Evolutionary conservation across 2,329 filamentous ascomycete genomes (phyloP), one percentile per base, ranked within the genome.

Genomic region (Aschersonia sp.): DNA sequence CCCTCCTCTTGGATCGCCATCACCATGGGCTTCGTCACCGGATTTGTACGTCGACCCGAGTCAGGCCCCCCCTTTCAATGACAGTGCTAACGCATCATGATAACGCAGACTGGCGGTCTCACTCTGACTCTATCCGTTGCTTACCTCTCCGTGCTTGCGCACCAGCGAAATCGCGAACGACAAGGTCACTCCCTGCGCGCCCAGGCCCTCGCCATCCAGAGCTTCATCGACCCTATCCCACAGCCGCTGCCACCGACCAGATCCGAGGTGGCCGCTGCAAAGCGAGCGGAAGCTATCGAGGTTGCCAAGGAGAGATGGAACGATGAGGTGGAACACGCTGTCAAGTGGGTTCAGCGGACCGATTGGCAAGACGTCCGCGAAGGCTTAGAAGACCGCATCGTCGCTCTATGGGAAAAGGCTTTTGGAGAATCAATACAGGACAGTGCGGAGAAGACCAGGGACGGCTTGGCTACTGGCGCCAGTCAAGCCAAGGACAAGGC

Each of bases 231-330:
- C 54, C 68, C 73, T 35, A 60, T 68, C 50, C 67, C 67, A 29
- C 64, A 68, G 8, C 66, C 66, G 7, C 68, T 71, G 9, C 70
- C 69, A 2, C 73, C 71, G 9, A 71, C 71, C 8, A 67, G 75
- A 43, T 66, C 71, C 42, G 72, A 77, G 57, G 61, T 69, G 40
- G 69, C 72, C 44, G 67, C 69, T 39, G 64, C 73, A 46, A 68
- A 76, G 55, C 69, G 74, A 52, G 70, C 73, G 31, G 71, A 72
- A 44, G 67, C 85, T 45, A 60, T 79, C 47, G 83, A 88, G 59
- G 69, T 77, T 37, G 72, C 81, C 56, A 90, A 90, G 68, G 81
- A 85, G 57, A 71, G 77, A 51, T 90, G 85, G 85, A 90, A 92
- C 62, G 64, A 73, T 46, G 85, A 90, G 63, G 64, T 90, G 37